Evolutionary conservation across 2,329 filamentous ascomycete species (phyloP), one percentile per base, ranked within the genome.

Genomic region (Trichoderma guizhouense): DNA sequence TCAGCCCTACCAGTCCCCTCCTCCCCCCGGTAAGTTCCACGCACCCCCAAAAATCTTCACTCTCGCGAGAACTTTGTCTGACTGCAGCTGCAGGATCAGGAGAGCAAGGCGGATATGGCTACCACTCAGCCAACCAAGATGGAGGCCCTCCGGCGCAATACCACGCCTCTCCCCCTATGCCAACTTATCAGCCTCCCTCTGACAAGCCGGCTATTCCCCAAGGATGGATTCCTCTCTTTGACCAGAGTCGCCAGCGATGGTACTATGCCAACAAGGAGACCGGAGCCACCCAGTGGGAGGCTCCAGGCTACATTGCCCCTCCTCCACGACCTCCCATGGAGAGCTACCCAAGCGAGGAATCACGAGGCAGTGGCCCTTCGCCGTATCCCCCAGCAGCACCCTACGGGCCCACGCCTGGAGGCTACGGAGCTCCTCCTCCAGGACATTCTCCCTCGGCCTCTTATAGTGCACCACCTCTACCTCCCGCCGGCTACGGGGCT

Each of bases 221-320:
- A 64, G 90, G 90, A 75, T 92, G 90, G 90, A 81, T 83, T 32
- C 83, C 89, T 28, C 87, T 91, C 79, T 92, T 86, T 81, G 90
- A 92, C 74, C 85, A 88, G 71, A 84, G 83, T 72, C 82, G 85
- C 72, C 87, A 90, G 77, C 87, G 88, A 70, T 91, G 88, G 83
- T 92, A 88, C 81, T 93, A 90, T 77, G 84, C 89, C 71, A 89
- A 92, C 79, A 82, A 88, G 71, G 83, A 86, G 61, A 88, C 88
- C 14, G 88, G 89, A 24, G 86, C 85, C 72, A 86, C 88, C 0
- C 89, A 92, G 79, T 92, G 90, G 90, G 88, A 91, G 73, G 83
- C 85, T 18, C 89, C 90, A 3, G 80, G 81, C 14, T 77, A 79
- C 65, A 75, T 76, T 2, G 70, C 73, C 12, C 74, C 57, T 18